phyloP scores from a whole-genome alignment of 139 green algal genomes.

The Gonium pectorale region DNA sequence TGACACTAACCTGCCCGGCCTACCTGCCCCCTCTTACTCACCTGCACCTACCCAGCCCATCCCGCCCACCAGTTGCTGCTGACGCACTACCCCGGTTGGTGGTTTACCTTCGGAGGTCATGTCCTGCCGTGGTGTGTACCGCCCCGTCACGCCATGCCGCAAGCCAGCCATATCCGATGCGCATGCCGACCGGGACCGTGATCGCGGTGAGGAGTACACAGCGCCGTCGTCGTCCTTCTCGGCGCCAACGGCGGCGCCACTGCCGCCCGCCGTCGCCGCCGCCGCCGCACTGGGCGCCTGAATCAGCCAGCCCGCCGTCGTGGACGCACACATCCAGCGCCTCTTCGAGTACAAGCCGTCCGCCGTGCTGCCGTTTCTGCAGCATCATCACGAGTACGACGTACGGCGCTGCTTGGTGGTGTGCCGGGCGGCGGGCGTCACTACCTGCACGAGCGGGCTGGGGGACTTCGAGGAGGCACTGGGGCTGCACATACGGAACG shows the following conservation, averaged over 20 bases:
- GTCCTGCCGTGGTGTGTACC: too few relatives aligned
- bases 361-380: constrained; percentile 53
- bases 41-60: neutral
- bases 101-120: too few relatives aligned
- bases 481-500: constrained; percentile 46
- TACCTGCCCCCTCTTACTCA: too few relatives aligned
- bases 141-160: too few relatives aligned
- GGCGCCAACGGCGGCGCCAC: neutral
- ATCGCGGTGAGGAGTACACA: neutral
- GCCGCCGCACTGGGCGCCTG: constrained; percentile 3
- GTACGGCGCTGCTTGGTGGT: constrained; percentile 33
- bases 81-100: constrained; percentile 22
- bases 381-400: constrained; percentile 50
- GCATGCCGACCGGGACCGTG: too few relatives aligned
- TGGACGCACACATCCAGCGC: constrained; percentile 51
- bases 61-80: constrained; percentile 17
- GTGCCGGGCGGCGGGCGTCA: constrained; percentile 43
- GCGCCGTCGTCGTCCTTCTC: neutral
- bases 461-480: constrained; percentile 52
- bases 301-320: constrained; percentile 26
- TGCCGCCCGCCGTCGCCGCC: neutral
- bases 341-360: constrained; percentile 52
- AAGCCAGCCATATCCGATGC: neutral
- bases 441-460: constrained; percentile 61
- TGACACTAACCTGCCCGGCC: too few relatives aligned